These are phyloP conservation scores for Pyrus hybrid DNA, from an alignment of 331 rosid genomes.

Conservation along the genomic window DNA sequence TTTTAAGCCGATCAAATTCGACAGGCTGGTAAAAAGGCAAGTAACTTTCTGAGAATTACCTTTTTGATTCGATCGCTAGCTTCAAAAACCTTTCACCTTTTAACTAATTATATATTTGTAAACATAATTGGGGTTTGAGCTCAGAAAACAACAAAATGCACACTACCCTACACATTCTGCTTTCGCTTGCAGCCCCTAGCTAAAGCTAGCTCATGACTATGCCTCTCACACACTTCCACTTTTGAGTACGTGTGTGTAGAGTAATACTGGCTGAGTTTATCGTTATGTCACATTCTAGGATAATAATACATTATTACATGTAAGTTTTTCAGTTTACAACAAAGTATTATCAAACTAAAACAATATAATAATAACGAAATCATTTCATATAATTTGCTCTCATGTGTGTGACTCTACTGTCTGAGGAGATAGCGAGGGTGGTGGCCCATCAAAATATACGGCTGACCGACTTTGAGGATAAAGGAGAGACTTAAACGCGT, in stretches of 20 bases:
- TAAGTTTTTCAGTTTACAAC: no score
- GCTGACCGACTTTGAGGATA: conserved; percentile 58
- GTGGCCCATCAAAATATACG: conserved; percentile 61
- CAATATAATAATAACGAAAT: no score
- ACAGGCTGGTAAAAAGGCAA: conserved; percentile 32
- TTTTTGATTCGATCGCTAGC: neutral
- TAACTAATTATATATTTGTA: conserved; percentile 4
- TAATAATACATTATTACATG: no score
- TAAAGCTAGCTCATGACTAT: neutral
- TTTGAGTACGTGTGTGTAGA: neutral
- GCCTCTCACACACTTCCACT: conserved; percentile 12
- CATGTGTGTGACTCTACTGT: neutral
- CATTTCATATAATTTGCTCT: no score
- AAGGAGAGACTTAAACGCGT: conserved; percentile 32
- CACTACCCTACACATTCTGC: conserved; percentile 33
- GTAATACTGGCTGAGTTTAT: no score
- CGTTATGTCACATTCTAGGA: no score
- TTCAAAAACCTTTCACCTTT: neutral
- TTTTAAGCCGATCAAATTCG: conserved; percentile 22
- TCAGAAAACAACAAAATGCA: conserved; percentile 24
- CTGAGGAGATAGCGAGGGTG: conserved; percentile 1
- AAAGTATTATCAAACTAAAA: no score
- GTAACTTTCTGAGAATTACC: conserved; percentile 3
- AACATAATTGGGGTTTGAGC: conserved; percentile 48
- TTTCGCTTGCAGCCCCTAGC: neutral